Evolutionary conservation across 805 yeast genomes (phyloP), one percentile per base, ranked within the genome.

Genomic region (Yarrowia porcina): DNA sequence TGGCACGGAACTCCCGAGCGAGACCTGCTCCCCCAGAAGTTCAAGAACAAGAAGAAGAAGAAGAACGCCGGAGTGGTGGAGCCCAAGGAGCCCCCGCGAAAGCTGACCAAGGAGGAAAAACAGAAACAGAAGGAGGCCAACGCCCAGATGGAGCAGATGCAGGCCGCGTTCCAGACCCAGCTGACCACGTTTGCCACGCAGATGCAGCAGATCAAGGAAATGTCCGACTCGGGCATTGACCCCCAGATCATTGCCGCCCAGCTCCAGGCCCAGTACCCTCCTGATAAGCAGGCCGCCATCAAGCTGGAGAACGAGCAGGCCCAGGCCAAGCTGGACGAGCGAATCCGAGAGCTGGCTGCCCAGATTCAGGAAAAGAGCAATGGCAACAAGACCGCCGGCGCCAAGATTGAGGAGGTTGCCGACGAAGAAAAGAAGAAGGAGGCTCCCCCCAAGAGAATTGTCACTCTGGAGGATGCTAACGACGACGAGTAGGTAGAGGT

Each of bases 1-100:
- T 91, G 91, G 89, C 90, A 87, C 67, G 87, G 81, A 36, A 68
- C 66, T 64, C 72, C 66, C 45, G 69, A 71, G 38, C 61, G 69
- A 63, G 49, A 59, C 21, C 49, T 57, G 36, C 50, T 54, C 38
- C 64, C 65, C 63, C 64, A 61, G 18, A 67, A 66, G 64, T 66
- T 65, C 65, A 63, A 45, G 44, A 57, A 57, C 52, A 63, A 59
- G 42, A 66, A 65, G 68, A 63, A 64, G 65, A 66, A 67, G 66
- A 66, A 60, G 63, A 32, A 21, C 15, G 64, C 32, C n/a, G 28
- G 25, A 4, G 52, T 30, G 52, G 20, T 13, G 12, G 62, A 63
- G 56, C 13, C 45, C 21, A 35, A 23, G 39, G 59, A 25, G 38
- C 44, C 59, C 25, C 18, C 59, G 11, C 33, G 44, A 52, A 52